phyloP scores from a whole-genome alignment of 768 basidiomycete species.

The Termitomyces sp. region DNA sequence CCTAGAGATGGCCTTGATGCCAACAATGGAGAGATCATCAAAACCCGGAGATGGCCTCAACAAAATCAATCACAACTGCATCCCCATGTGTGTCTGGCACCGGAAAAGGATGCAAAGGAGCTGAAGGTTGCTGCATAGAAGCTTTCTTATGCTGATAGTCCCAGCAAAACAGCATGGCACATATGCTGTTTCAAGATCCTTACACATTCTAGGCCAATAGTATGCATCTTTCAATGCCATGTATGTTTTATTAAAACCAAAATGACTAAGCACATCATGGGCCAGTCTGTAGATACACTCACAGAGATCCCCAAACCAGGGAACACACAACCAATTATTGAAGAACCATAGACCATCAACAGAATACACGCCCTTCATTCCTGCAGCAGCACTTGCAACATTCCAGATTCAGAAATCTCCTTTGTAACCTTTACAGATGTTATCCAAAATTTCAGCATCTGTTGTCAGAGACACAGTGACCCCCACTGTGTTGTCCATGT shows the following conservation, averaged over 20 bases:
- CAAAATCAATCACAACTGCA: no score
- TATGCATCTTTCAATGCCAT: constrained; percentile 16
- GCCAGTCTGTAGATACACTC: constrained; percentile 22
- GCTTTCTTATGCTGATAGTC: background rate
- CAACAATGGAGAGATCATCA: no score
- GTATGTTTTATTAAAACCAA: constrained; percentile 30
- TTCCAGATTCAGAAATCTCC: background rate
- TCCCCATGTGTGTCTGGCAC: no score
- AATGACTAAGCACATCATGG: constrained; percentile 28
- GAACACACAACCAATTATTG: background rate
- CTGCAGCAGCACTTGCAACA: no score
- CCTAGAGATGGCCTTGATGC: no score
- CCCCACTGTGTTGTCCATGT: no score
- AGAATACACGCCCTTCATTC: no score
- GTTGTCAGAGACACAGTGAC: no score
- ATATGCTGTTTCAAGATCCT: constrained; percentile 4
- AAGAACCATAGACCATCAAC: background rate
- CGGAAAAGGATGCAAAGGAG: constrained; percentile 19
- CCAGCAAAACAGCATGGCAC: constrained; percentile 2
- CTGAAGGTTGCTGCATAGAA: constrained; percentile 14
- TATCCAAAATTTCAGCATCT: no score
- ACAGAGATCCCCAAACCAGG: background rate
- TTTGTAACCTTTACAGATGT: no score
- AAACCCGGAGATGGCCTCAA: no score
- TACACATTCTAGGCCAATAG: constrained; percentile 33